phyloP scores from a whole-genome alignment of 2,329 filamentous ascomycete species.

The Chaetothyriales sp. region DNA sequence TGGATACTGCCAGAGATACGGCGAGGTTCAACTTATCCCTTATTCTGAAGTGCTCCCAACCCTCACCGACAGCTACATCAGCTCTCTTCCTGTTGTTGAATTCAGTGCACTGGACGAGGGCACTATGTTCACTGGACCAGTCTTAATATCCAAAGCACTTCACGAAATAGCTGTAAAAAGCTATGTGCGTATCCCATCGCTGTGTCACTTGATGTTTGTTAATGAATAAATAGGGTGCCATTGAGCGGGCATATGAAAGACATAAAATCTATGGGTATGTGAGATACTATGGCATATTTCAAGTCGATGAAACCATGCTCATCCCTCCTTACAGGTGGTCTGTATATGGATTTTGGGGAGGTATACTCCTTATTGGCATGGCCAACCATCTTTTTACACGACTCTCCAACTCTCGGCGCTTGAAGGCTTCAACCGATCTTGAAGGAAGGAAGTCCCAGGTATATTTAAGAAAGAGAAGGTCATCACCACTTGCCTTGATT shows the following conservation, averaged over 20 bases:
- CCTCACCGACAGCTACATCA: conserved; percentile 22
- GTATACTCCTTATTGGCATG: conserved; percentile 23
- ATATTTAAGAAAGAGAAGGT: conserved; percentile 1
- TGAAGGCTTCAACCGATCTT: conserved; percentile 3
- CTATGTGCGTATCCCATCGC: background rate
- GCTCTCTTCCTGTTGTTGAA: conserved; percentile 20
- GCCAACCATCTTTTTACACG: conserved; percentile 18
- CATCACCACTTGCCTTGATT: conserved; percentile 2
- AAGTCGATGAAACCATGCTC: background rate
- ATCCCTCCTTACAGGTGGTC: conserved; percentile 13
- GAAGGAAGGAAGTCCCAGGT: conserved; percentile 3
- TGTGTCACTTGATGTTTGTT: background rate
- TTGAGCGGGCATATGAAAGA: too few relatives aligned
- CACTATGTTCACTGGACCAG: conserved; percentile 13
- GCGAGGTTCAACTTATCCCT: conserved; percentile 17
- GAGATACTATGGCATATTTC: background rate
- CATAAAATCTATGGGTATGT: too few relatives aligned
- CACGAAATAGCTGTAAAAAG: conserved; percentile 10
- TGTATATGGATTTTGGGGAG: conserved; percentile 27
- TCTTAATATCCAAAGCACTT: conserved; percentile 21
- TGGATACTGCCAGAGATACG: conserved; percentile 14
- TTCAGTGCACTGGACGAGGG: conserved; percentile 18
- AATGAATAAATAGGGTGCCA: conserved; percentile 1
- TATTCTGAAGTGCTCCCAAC: conserved; percentile 11
- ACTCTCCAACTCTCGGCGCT: conserved; percentile 8